Conservation (phyloP, 495 filamentous ascomycete species). For the Diplogelasinospora grovesii region DNA sequence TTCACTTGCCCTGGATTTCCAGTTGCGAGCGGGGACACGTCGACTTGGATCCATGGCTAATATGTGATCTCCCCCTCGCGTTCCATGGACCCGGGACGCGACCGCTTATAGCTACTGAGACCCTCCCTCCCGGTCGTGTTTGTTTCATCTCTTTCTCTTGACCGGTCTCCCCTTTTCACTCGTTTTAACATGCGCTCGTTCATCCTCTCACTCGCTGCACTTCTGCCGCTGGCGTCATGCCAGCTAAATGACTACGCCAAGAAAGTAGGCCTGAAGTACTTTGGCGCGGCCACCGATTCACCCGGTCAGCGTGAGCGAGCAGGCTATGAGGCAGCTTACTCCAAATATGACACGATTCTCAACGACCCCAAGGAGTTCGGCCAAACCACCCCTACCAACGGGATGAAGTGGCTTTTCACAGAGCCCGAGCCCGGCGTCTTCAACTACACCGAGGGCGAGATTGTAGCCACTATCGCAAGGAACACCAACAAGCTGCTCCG, state of each 20-base stretch:
- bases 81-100: no score
- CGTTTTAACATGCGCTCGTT: no score
- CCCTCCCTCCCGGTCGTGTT: no score
- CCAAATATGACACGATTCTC: slow-evolving; percentile 33
- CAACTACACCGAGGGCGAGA: slow-evolving; percentile 47
- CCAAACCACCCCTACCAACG: slow-evolving; percentile 47
- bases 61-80: no score
- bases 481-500: slow-evolving; percentile 44
- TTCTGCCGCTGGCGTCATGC: slow-evolving; percentile 11
- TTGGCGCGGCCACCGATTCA: slow-evolving; percentile 45
- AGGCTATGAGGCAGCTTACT: slow-evolving; percentile 15
- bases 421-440: slow-evolving; percentile 45
- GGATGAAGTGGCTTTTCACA: slow-evolving; percentile 48
- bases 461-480: slow-evolving; percentile 40
- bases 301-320: slow-evolving; percentile 33
- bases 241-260: slow-evolving; percentile 36
- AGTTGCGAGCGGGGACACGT: no score
- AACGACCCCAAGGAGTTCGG: slow-evolving; percentile 43
- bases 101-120: no score
- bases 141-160: no score
- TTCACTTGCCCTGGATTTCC: no score
- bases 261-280: slow-evolving; percentile 39
- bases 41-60: no score
- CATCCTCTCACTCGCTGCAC: no score
- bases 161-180: no score